These are phyloP conservation scores for Hygrophila difformis DNA, from an alignment of 257 asterid genomes.

Conservation along the genomic window DNA sequence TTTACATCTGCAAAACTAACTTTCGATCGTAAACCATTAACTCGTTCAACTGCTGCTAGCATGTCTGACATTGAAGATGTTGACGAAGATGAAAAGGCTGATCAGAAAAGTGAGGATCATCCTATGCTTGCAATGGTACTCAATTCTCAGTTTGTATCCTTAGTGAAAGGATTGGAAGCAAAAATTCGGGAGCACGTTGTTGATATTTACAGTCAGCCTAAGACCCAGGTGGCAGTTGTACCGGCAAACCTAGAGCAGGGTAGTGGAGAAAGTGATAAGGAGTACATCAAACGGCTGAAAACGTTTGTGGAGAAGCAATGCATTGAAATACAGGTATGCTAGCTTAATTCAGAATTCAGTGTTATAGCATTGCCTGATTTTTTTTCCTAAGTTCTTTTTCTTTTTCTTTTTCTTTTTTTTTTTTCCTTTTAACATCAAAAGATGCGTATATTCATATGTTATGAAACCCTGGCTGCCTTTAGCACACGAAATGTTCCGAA, in stretches of 20 bases:
- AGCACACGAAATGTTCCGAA: too few species aligned
- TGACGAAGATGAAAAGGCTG: slow-evolving; percentile 49
- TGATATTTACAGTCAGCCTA: slow-evolving; percentile 67
- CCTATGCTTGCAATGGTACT: slow-evolving; percentile 60
- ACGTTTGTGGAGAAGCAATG: slow-evolving; percentile 81
- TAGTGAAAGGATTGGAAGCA: slow-evolving; percentile 54
- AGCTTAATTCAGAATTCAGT: too few species aligned
- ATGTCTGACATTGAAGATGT: slow-evolving; percentile 78
- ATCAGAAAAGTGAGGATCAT: slow-evolving; percentile 55
- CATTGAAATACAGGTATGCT: slow-evolving; percentile 90
- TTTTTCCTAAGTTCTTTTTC: neutral
- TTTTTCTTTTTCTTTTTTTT: too few species aligned
- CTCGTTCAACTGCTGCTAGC: slow-evolving; percentile 79
- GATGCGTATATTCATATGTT: too few species aligned
- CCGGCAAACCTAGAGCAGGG: slow-evolving; percentile 76
- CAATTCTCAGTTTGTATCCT: slow-evolving; percentile 62
- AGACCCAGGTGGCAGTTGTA: slow-evolving; percentile 79
- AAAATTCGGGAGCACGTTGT: slow-evolving; percentile 65
- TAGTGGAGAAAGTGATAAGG: slow-evolving; percentile 58
- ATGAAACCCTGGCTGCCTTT: too few species aligned
- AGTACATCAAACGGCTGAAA: slow-evolving; percentile 68
- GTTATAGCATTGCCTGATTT: slow-evolving; percentile 8
- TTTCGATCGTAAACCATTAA: slow-evolving; percentile 49
- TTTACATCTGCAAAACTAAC: slow-evolving; percentile 63
- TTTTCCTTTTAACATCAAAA: too few species aligned